Evolutionary conservation across 1,284 basidiomycete genomes (phyloP).

Genomic region (Ustanciosporium gigantosporum): DNA sequence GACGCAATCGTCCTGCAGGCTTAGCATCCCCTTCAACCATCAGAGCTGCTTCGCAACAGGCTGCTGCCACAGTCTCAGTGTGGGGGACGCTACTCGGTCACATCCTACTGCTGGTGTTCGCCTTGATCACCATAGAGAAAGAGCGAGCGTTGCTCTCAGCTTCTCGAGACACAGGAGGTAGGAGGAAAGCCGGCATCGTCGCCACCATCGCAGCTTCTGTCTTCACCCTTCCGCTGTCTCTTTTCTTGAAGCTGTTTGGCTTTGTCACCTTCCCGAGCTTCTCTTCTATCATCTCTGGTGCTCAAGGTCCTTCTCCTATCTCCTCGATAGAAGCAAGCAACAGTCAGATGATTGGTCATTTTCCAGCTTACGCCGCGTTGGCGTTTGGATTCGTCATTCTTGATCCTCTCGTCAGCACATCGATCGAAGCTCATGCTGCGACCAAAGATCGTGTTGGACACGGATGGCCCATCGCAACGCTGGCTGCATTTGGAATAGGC

Average conservation of each 20-base stretch:
- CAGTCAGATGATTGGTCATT: conserved; percentile 14
- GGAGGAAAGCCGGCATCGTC: conserved; percentile 51
- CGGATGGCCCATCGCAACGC: conserved; percentile 55
- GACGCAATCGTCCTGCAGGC: conserved; percentile 29
- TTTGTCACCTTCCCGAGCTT: conserved; percentile 30
- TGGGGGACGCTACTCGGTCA: conserved; percentile 43
- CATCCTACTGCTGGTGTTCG: conserved; percentile 40
- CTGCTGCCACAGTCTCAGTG: conserved; percentile 35
- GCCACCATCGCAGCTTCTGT: conserved; percentile 45
- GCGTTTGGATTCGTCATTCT: conserved; percentile 48
- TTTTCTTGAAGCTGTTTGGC: conserved; percentile 37
- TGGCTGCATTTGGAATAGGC: conserved; percentile 44
- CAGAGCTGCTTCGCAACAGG: conserved; percentile 22
- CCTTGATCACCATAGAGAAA: conserved; percentile 50
- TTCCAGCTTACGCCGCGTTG: conserved; percentile 51
- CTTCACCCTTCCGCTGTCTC: conserved; percentile 35
- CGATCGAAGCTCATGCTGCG: conserved; percentile 53
- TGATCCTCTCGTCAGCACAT: conserved; percentile 51
- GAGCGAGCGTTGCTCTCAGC: conserved; percentile 44
- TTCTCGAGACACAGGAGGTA: conserved; percentile 44
- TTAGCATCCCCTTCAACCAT: conserved; percentile 33
- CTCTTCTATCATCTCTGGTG: background rate
- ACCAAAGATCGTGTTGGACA: conserved; percentile 44
- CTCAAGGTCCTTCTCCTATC: no score
- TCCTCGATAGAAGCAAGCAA: background rate